phyloP scores from a whole-genome alignment of 2,329 filamentous ascomycete genomes.

The Xylaria sp. region DNA sequence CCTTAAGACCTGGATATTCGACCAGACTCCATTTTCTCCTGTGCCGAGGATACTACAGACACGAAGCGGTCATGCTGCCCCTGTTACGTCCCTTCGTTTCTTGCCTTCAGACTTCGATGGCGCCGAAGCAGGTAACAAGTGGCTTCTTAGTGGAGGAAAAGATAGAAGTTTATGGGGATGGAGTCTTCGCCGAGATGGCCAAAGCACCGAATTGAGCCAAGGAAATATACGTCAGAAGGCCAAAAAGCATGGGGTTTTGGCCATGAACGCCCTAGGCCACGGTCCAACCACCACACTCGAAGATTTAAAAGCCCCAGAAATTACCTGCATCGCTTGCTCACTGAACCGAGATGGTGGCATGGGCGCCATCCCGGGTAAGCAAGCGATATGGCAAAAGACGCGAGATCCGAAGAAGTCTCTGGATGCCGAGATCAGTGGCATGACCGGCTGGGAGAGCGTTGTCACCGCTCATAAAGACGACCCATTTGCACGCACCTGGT shows the following conservation, averaged over 20 bases:
- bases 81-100: slow-evolving; percentile 85
- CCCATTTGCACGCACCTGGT: slow-evolving; percentile 90
- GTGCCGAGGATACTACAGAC: slow-evolving; percentile 86
- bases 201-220: slow-evolving; percentile 93
- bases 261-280: slow-evolving; percentile 65
- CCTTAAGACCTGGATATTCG: slow-evolving; percentile 95
- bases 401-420: slow-evolving; percentile 69
- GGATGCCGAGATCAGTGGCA: slow-evolving; percentile 77
- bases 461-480: slow-evolving; percentile 92
- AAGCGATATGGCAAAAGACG: slow-evolving; percentile 84
- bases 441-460: slow-evolving; percentile 96
- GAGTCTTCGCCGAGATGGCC: slow-evolving; percentile 92
- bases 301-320: slow-evolving; percentile 87
- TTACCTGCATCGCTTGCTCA: slow-evolving; percentile 90
- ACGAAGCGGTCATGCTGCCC: slow-evolving; percentile 87
- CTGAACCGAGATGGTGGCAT: slow-evolving; percentile 96
- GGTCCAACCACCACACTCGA: slow-evolving; percentile 74
- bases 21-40: slow-evolving; percentile 88
- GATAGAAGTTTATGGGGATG: slow-evolving; percentile 96
- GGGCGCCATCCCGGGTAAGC: slow-evolving; percentile 81
- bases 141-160: slow-evolving; percentile 88
- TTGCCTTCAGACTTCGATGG: slow-evolving; percentile 90
- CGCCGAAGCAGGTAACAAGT: slow-evolving; percentile 88
- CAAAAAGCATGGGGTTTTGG: slow-evolving; percentile 83
- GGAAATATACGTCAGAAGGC: slow-evolving; percentile 88